A percentile compares a stretch with the other conserved stretches of the same genome.
Conservation (phyloP, 2,329 filamentous ascomycete species). For the Penicillium sp. region DNA sequence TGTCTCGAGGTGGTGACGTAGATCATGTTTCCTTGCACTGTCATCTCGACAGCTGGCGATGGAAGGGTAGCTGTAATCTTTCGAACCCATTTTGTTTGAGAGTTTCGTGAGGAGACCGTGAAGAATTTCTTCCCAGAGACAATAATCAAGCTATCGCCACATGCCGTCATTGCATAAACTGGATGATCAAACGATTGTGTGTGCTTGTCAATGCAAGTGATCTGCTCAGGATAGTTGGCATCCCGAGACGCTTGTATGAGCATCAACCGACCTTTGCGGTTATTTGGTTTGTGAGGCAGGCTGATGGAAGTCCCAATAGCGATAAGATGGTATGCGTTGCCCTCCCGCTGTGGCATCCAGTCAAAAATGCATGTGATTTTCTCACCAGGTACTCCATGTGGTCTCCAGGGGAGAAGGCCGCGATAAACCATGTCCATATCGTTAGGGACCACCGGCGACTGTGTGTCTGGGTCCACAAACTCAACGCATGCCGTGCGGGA, state of each 20-base stretch:
- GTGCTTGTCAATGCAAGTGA: constrained; percentile 38
- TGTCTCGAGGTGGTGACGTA: constrained; percentile 56
- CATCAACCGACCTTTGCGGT: constrained; percentile 35
- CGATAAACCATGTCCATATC: constrained; percentile 5
- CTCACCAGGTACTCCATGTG: constrained; percentile 39
- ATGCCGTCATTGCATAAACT: constrained; percentile 59
- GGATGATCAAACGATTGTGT: constrained; percentile 34
- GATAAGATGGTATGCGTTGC: constrained; percentile 41
- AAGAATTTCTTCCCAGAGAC: constrained; percentile 46
- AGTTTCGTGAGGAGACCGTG: constrained; percentile 44
- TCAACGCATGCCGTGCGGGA: constrained; percentile 37
- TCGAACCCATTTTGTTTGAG: constrained; percentile 42
- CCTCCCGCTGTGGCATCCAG: constrained; percentile 38
- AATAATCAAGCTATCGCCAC: constrained; percentile 43
- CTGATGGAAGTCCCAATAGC: constrained; percentile 40
- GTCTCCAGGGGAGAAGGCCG: constrained; percentile 23
- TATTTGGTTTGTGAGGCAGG: constrained; percentile 19
- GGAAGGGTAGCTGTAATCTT: constrained; percentile 43
- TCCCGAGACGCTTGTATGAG: constrained; percentile 37
- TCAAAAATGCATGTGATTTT: constrained; percentile 43
- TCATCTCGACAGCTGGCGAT: constrained; percentile 52
- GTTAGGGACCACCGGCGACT: constrained; percentile 20
- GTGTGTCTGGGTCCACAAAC: constrained; percentile 40
- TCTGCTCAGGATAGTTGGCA: constrained; percentile 23
- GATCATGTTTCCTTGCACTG: constrained; percentile 47